A percentile compares a stretch with the other conserved stretches of the same genome.
These are phyloP conservation scores for Musa acuminata DNA, from an alignment of 176 grass and related monocot species.

Conservation along the genomic window DNA sequence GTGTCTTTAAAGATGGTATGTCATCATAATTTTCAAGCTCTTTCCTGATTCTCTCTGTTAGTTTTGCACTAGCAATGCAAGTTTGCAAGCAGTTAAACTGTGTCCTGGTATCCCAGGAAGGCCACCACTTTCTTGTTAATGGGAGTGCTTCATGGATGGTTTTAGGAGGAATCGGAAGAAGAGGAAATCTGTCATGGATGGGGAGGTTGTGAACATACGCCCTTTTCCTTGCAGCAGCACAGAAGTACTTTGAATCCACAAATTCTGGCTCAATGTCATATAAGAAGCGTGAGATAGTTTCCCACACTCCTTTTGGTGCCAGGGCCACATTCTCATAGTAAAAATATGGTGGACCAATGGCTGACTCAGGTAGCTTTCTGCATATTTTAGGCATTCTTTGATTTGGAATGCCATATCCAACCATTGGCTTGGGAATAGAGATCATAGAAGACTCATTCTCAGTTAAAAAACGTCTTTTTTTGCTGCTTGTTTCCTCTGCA, in stretches of 20 bases:
- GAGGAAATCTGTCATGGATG: conserved; percentile 35
- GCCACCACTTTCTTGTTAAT: conserved; percentile 49
- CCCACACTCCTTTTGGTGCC: conserved; percentile 65
- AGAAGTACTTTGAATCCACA: conserved; percentile 73
- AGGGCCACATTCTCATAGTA: conserved; percentile 80
- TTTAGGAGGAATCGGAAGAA: conserved; percentile 47
- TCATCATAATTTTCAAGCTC: conserved; percentile 18
- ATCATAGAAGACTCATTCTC: conserved; percentile 21
- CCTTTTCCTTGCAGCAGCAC: conserved; percentile 61
- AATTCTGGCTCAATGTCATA: conserved; percentile 68
- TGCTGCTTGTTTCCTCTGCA: conserved; percentile 16
- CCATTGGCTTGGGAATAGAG: conserved; percentile 57
- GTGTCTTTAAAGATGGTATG: conserved; percentile 30
- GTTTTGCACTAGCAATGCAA: conserved; percentile 38
- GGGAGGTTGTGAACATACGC: conserved; percentile 78
- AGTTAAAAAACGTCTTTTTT: conserved; percentile 24
- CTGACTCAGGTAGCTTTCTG: conserved; percentile 36
- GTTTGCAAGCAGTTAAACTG: conserved; percentile 92
- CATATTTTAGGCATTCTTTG: conserved; percentile 7
- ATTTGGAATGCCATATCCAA: conserved; percentile 55
- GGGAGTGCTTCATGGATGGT: conserved; percentile 60
- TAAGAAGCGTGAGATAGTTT: conserved; percentile 47
- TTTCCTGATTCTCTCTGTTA: conserved; percentile 40
- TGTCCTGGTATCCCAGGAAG: conserved; percentile 63
- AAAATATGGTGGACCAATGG: conserved; percentile 69